Percentiles rank a stretch among this genome's conserved stretches.
phyloP scores from a whole-genome alignment of 495 filamentous ascomycete genomes.

The Penicillium ochrochloron region DNA sequence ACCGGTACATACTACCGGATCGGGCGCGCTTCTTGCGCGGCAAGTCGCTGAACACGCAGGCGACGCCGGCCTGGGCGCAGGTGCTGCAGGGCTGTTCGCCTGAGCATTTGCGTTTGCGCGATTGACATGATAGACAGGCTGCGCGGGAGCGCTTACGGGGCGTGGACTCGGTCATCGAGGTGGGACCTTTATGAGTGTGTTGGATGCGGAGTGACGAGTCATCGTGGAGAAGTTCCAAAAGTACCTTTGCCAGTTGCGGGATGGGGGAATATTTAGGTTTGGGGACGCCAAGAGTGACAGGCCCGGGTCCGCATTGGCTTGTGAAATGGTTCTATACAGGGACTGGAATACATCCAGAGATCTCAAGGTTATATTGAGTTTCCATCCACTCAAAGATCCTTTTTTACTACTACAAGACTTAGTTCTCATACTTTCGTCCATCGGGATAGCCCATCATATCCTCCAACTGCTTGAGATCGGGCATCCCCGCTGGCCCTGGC shows the following conservation, averaged over 20 bases:
- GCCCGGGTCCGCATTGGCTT: slow-evolving; percentile 2
- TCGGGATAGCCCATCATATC: slow-evolving; percentile 36
- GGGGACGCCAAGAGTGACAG: slow-evolving; percentile 18
- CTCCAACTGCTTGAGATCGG: slow-evolving; percentile 38
- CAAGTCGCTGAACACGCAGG: slow-evolving; percentile 49
- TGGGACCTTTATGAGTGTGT: neutral
- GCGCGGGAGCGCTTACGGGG: slow-evolving; percentile 50
- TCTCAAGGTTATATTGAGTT: neutral
- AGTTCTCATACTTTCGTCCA: slow-evolving; percentile 35
- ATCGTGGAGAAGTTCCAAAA: slow-evolving; percentile 16
- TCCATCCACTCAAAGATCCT: neutral
- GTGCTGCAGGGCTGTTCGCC: slow-evolving; percentile 55
- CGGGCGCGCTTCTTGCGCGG: slow-evolving; percentile 42
- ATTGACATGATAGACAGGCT: slow-evolving; percentile 56
- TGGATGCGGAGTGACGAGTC: slow-evolving; percentile 6
- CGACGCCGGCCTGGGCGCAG: slow-evolving; percentile 51
- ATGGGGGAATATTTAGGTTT: neutral
- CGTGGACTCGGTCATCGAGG: slow-evolving; percentile 37
- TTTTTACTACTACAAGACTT: neutral
- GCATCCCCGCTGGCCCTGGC: slow-evolving; percentile 45
- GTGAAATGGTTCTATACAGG: neutral
- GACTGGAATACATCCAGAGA: neutral
- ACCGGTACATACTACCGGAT: slow-evolving; percentile 22
- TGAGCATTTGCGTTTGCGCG: slow-evolving; percentile 60
- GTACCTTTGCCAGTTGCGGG: slow-evolving; percentile 10